Conservation (phyloP, 2,329 filamentous ascomycete genomes). For the Hypoxylon sp. region DNA sequence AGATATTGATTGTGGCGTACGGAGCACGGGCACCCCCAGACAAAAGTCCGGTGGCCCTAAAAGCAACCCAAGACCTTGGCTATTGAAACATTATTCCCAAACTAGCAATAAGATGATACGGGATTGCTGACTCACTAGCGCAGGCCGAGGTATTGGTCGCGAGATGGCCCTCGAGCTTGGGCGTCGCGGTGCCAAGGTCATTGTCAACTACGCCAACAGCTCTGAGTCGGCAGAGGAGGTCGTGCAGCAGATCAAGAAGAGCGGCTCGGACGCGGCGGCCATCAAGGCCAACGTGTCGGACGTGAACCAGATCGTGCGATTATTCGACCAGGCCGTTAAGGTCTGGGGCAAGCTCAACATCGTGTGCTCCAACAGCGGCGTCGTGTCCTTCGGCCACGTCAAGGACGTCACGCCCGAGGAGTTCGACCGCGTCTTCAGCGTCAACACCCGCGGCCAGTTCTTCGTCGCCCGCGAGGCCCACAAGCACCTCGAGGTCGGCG, state of each 20-base stretch:
- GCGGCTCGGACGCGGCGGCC: constrained; percentile 73
- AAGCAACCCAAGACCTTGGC: not conserved
- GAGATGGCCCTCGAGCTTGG: constrained; percentile 77
- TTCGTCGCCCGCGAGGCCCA: constrained; percentile 80
- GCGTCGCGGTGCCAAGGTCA: constrained; percentile 74
- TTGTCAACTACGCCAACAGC: constrained; percentile 78
- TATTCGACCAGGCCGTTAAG: constrained; percentile 74
- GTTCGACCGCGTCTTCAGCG: constrained; percentile 78
- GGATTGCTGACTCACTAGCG: constrained; percentile 17
- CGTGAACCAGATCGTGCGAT: constrained; percentile 71
- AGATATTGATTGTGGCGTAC: constrained; percentile 11
- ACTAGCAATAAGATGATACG: not conserved
- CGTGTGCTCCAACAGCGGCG: constrained; percentile 78
- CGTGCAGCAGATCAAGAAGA: constrained; percentile 75
- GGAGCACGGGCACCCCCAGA: constrained; percentile 44
- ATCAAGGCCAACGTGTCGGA: constrained; percentile 78
- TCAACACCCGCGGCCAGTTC: constrained; percentile 79
- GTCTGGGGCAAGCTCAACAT: constrained; percentile 78
- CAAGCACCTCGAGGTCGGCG: constrained; percentile 76
- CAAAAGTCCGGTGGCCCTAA: constrained; percentile 46
- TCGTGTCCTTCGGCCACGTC: constrained; percentile 77
- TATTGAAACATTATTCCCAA: constrained; percentile 16
- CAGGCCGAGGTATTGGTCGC: constrained; percentile 75
- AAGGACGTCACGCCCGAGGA: constrained; percentile 79
- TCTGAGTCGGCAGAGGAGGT: constrained; percentile 74